Percentiles rank a stretch among this genome's conserved stretches.
Conservation (phyloP, 345 rosid genomes). For the Acer saccharum region DNA sequence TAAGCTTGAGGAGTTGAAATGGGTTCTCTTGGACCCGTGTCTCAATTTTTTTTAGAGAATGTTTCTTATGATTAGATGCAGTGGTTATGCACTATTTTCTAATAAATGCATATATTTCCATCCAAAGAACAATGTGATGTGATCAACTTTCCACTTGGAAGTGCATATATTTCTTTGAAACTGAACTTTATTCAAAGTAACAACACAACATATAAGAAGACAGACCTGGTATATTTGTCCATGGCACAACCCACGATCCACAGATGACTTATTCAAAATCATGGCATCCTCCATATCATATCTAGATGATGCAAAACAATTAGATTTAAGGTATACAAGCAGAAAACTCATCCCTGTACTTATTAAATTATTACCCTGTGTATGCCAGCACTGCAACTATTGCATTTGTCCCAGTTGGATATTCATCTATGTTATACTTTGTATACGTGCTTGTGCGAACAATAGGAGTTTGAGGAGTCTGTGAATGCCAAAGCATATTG, state of each 20-base stretch:
- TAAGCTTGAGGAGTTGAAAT: no score
- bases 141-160: background rate
- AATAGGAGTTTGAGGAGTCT: conserved; percentile 98
- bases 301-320: conserved; percentile 37
- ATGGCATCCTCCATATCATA: conserved; percentile 99
- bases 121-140: background rate
- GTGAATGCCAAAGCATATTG: conserved; percentile 30
- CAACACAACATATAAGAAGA: background rate
- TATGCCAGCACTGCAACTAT: conserved; percentile 96
- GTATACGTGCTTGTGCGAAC: conserved; percentile 80
- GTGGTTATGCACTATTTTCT: background rate
- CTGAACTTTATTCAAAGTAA: background rate
- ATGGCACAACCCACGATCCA: conserved; percentile 93
- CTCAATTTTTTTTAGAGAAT: no score
- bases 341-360: background rate
- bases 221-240: conserved; percentile 97
- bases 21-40: no score
- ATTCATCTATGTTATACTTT: conserved; percentile 75
- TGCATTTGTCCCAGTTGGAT: conserved; percentile 95
- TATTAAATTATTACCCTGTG: conserved; percentile 63
- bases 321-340: background rate
- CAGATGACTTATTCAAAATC: conserved; percentile 95
- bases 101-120: background rate
- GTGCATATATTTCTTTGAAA: background rate
- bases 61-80: background rate